Percentiles rank a stretch among this genome's conserved stretches.
These are phyloP conservation scores for Chlamydomonas sphaeroides DNA, from an alignment of 139 green algal species.

Conservation along the genomic window DNA sequence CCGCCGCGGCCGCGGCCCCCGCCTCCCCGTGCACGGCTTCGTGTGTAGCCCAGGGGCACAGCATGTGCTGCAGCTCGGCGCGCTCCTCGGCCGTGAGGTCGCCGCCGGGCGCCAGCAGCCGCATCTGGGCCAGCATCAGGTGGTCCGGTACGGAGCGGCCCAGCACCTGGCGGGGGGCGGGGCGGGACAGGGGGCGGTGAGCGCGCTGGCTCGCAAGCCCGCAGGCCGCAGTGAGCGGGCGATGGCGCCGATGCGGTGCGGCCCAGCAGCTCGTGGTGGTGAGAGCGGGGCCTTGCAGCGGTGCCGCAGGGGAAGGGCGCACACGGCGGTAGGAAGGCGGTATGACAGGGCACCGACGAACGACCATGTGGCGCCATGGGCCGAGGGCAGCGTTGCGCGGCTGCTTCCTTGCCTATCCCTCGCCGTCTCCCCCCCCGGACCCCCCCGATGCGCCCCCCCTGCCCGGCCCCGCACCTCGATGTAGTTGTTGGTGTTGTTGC, in stretches of 20 bases:
- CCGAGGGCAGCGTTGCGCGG: too few relatives aligned
- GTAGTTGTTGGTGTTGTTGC: conserved; percentile 83
- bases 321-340: too few relatives aligned
- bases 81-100: conserved; percentile 50
- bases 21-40: neutral
- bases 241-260: too few relatives aligned
- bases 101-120: conserved; percentile 57
- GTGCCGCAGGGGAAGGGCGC: too few relatives aligned
- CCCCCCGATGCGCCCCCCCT: neutral
- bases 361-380: too few relatives aligned
- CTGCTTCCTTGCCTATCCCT: neutral
- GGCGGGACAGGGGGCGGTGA: neutral
- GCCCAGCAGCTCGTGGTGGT: too few relatives aligned
- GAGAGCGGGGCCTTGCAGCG: too few relatives aligned
- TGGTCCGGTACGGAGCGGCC: neutral
- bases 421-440: neutral
- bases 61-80: conserved; percentile 42
- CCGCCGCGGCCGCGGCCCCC: too few relatives aligned
- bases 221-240: too few relatives aligned
- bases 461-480: conserved; percentile 55
- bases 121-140: conserved; percentile 37
- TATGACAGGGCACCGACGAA: too few relatives aligned
- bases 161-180: neutral
- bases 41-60: conserved; percentile 59
- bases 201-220: too few relatives aligned